These are phyloP conservation scores for Metschnikowia kofuensis DNA, from an alignment of 805 yeast genomes.

Conservation along the genomic window DNA sequence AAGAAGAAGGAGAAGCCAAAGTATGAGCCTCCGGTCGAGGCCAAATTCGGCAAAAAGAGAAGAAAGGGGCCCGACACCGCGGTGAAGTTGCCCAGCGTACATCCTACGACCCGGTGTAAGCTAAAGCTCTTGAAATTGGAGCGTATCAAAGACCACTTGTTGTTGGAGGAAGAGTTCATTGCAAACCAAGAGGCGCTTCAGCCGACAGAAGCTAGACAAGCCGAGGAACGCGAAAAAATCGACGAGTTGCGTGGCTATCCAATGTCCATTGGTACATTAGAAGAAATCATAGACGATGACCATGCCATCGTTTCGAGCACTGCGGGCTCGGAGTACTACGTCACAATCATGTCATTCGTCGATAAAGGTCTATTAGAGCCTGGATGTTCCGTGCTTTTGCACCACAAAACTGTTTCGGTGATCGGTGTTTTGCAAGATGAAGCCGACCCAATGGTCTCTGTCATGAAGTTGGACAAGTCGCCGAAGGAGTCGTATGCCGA, in stretches of 20 bases:
- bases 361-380: constrained; percentile 96
- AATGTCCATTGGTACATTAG: constrained; percentile 92
- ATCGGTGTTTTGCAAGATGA: constrained; percentile 99
- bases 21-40: constrained; percentile 97
- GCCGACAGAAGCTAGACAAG: constrained; percentile 95
- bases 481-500: constrained; percentile 97
- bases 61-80: constrained; percentile 90
- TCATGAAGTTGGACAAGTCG: constrained; percentile 96
- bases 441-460: constrained; percentile 96
- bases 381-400: constrained; percentile 92
- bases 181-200: constrained; percentile 91
- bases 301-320: constrained; percentile 97
- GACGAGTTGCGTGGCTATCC: constrained; percentile 97
- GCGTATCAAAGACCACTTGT: constrained; percentile 91
- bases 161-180: constrained; percentile 94
- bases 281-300: constrained; percentile 96
- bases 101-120: constrained; percentile 92
- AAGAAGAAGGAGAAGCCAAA: constrained; percentile 84
- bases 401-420: constrained; percentile 91
- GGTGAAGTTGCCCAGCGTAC: constrained; percentile 78
- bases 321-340: constrained; percentile 97
- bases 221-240: constrained; percentile 91
- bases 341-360: constrained; percentile 91
- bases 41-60: constrained; percentile 88
- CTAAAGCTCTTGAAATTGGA: constrained; percentile 88